phyloP scores from a whole-genome alignment of 116 monocot genomes.

The Phalaenopsis hybrid region DNA sequence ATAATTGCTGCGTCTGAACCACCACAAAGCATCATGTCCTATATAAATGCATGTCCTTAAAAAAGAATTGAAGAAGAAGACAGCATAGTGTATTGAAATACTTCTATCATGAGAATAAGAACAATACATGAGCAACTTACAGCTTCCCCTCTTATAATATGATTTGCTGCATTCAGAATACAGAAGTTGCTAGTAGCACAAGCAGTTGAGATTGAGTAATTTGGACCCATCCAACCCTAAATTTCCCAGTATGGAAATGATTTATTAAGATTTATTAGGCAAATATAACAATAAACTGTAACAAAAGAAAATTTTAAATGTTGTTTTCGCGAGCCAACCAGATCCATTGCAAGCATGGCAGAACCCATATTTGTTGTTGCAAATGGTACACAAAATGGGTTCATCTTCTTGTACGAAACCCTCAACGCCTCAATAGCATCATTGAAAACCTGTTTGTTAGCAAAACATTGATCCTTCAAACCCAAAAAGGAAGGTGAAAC shows the following conservation, averaged over 20 bases:
- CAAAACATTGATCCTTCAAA: not conserved
- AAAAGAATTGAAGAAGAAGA: not conserved
- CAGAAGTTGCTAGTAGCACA: constrained; percentile 97
- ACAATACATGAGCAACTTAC: constrained; percentile 35
- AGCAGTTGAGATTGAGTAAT: constrained; percentile 95
- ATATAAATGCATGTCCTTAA: constrained; percentile 9
- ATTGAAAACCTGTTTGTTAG: constrained; percentile 42
- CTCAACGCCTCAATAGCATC: constrained; percentile 72
- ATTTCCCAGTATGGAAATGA: not conserved
- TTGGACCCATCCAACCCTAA: constrained; percentile 95
- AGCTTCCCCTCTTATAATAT: constrained; percentile 89
- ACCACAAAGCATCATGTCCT: constrained; percentile 97
- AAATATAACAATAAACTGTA: not conserved
- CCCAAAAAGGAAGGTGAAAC: not conserved
- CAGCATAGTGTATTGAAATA: not conserved
- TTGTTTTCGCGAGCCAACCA: constrained; percentile 28
- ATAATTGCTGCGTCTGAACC: constrained; percentile 95
- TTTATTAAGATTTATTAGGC: not conserved
- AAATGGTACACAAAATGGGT: constrained; percentile 92
- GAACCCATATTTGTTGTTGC: constrained; percentile 98
- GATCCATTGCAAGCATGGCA: constrained; percentile 94
- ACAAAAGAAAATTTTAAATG: not conserved
- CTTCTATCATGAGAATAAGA: constrained; percentile 3
- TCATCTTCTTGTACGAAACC: constrained; percentile 86
- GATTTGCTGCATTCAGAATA: constrained; percentile 81